Percentiles rank a stretch among this genome's conserved stretches.
phyloP scores from a whole-genome alignment of 805 yeast genomes.

The Wickerhamomyces alni region DNA sequence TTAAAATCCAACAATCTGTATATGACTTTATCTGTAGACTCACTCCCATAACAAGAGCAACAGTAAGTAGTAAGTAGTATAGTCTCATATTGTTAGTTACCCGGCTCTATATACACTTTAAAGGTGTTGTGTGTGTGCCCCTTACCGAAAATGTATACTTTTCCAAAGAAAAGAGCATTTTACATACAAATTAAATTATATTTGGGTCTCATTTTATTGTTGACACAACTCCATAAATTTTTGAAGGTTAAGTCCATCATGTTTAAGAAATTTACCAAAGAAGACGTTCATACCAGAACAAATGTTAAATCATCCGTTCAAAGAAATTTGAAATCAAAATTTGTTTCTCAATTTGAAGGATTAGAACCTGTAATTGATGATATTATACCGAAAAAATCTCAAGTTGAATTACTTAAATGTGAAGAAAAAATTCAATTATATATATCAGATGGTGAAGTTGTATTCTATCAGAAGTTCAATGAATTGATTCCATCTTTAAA shows the following conservation, averaged over 20 bases:
- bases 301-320: constrained; percentile 94
- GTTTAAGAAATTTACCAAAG: constrained; percentile 56
- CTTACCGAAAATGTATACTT: too few species aligned
- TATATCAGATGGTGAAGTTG: constrained; percentile 64
- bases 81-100: too few species aligned
- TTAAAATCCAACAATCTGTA: too few species aligned
- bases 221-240: too few species aligned
- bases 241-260: too few species aligned
- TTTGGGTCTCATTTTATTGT: too few species aligned
- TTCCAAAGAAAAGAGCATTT: too few species aligned
- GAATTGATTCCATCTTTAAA: constrained; percentile 70
- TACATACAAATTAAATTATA: too few species aligned
- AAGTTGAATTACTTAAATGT: constrained; percentile 74
- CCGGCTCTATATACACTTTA: too few species aligned
- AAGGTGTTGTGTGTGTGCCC: not conserved
- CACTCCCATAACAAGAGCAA: too few species aligned
- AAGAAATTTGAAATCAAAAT: constrained; percentile 72
- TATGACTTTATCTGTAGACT: too few species aligned
- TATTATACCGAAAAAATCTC: constrained; percentile 83
- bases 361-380: constrained; percentile 74
- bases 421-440: constrained; percentile 84
- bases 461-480: constrained; percentile 77
- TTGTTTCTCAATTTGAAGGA: constrained; percentile 68
- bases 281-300: constrained; percentile 84
- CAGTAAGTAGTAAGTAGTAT: too few species aligned